phyloP scores from a whole-genome alignment of 176 grass and related monocot genomes.

The Carex myosuroides region DNA sequence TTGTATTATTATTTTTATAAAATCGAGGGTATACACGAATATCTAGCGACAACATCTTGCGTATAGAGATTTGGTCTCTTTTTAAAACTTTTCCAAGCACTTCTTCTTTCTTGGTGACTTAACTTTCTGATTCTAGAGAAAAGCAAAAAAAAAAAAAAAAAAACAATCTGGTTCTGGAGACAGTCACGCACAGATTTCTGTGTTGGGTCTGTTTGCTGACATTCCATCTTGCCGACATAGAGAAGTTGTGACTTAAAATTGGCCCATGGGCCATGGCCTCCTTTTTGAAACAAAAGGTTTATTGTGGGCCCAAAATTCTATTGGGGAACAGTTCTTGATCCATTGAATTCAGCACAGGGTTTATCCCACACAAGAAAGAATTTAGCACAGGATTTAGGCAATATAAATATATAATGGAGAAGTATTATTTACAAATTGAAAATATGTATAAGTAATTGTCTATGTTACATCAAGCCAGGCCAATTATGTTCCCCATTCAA shows the following conservation, averaged over 20 bases:
- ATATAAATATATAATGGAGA: neutral
- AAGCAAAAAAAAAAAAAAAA: no score
- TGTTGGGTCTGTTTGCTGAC: neutral
- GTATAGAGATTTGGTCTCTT: neutral
- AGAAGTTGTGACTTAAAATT: neutral
- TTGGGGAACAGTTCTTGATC: neutral
- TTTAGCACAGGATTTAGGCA: neutral
- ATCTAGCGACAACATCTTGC: neutral
- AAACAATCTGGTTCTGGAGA: neutral
- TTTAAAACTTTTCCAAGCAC: neutral
- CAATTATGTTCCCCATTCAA: neutral
- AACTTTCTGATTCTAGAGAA: neutral
- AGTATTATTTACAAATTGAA: neutral
- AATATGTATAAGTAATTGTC: neutral
- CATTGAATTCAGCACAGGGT: neutral
- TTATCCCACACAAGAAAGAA: neutral
- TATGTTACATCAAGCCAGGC: conserved; percentile 9
- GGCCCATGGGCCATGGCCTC: neutral
- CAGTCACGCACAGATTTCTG: neutral
- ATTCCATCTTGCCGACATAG: neutral
- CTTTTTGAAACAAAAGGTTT: neutral
- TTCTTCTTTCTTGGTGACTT: neutral
- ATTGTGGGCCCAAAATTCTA: neutral
- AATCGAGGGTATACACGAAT: neutral
- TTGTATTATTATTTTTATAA: neutral